Evolutionary conservation across 106 monocot species (phyloP).

Genomic region (Dendrobium officinale): DNA sequence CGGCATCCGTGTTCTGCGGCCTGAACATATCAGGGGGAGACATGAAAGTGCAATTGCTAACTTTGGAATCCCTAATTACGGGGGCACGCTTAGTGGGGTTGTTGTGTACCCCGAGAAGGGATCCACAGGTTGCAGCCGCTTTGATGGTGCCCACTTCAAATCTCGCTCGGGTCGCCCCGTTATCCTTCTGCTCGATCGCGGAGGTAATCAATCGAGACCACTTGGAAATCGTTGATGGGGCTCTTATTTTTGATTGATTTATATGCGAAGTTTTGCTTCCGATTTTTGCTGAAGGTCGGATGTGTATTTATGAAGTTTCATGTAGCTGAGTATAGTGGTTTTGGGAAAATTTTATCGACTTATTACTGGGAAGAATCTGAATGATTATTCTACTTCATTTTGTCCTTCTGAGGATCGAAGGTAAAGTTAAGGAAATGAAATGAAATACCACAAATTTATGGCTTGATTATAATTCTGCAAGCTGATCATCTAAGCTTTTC

Average conservation of each 20-base stretch:
- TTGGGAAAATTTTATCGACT: background rate
- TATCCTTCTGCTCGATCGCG: conserved; percentile 61
- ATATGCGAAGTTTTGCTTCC: background rate
- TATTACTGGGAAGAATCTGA: background rate
- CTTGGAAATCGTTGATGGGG: background rate
- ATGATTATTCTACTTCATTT: background rate
- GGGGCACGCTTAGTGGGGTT: conserved; percentile 46
- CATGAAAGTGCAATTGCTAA: conserved; percentile 69
- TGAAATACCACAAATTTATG: too few species aligned
- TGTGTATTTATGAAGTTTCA: background rate
- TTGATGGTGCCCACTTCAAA: conserved; percentile 35
- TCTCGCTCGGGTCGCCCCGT: conserved; percentile 46
- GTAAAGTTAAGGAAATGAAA: background rate
- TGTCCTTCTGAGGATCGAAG: background rate
- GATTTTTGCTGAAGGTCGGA: background rate
- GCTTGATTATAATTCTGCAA: too few species aligned
- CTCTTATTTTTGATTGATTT: background rate
- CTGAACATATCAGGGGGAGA: conserved; percentile 45
- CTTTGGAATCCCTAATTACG: conserved; percentile 63
- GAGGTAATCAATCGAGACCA: conserved; percentile 24
- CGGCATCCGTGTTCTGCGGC: conserved; percentile 62
- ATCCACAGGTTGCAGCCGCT: conserved; percentile 36
- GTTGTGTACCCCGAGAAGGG: conserved; percentile 47
- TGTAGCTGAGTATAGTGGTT: background rate
- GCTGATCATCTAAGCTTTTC: too few species aligned